phyloP scores from a whole-genome alignment of 495 filamentous ascomycete genomes.

The Sabuloglossum arenarium region DNA sequence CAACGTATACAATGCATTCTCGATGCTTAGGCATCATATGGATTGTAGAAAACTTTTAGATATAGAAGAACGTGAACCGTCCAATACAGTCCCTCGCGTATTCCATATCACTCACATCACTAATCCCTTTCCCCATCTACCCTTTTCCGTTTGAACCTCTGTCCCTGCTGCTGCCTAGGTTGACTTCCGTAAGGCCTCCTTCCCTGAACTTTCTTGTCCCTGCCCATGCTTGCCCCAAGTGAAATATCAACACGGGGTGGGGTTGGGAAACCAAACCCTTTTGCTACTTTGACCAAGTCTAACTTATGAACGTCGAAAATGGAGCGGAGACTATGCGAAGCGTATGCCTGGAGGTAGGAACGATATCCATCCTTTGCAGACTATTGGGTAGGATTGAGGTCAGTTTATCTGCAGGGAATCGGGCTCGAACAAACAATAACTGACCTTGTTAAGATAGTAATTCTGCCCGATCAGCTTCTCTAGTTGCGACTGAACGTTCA shows the following conservation, averaged over 20 bases:
- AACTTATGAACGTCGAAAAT: slow-evolving; percentile 90
- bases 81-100: too few species aligned
- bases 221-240: slow-evolving; percentile 65
- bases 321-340: slow-evolving; percentile 69
- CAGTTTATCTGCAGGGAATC: neutral
- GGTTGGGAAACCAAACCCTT: slow-evolving; percentile 72
- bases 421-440: slow-evolving; percentile 1
- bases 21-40: too few species aligned
- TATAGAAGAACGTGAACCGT: too few species aligned
- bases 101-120: too few species aligned
- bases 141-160: slow-evolving; percentile 25
- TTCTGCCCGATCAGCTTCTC: slow-evolving; percentile 87
- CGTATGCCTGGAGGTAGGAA: slow-evolving; percentile 86
- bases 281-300: slow-evolving; percentile 82
- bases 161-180: slow-evolving; percentile 25
- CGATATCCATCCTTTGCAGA: slow-evolving; percentile 53
- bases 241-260: slow-evolving; percentile 86
- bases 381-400: slow-evolving; percentile 7
- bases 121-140: neutral
- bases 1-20: too few species aligned
- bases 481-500: slow-evolving; percentile 86
- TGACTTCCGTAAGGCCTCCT: slow-evolving; percentile 68
- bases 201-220: slow-evolving; percentile 61
- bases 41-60: too few species aligned
- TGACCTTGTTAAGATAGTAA: slow-evolving; percentile 83